phyloP scores from a whole-genome alignment of 1,284 basidiomycete species.

The Moniliophthora roreri region DNA sequence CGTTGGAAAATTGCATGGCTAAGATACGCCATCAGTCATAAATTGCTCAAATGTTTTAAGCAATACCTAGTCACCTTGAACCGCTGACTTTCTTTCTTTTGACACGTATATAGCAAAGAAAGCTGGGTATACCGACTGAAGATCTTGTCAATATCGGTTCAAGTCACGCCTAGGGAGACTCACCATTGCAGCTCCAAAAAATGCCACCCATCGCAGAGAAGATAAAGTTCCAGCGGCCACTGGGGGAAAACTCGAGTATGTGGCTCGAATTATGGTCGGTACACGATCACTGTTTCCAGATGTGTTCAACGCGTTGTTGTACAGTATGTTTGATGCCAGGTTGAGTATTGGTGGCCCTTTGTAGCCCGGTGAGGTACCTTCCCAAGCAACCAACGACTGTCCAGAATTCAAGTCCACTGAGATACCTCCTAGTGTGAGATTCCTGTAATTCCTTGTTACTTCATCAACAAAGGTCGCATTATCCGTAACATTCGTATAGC shows the following conservation, averaged over 20 bases:
- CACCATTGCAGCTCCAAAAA: slow-evolving; percentile 71
- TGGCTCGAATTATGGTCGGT: slow-evolving; percentile 53
- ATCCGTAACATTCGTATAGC: slow-evolving; percentile 39
- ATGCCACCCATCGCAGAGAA: slow-evolving; percentile 65
- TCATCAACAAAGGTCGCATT: slow-evolving; percentile 55
- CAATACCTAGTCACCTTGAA: slow-evolving; percentile 36
- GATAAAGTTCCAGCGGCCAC: slow-evolving; percentile 53
- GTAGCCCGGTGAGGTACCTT: slow-evolving; percentile 52
- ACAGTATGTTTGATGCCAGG: slow-evolving; percentile 64
- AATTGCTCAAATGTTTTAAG: not conserved
- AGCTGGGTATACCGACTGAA: slow-evolving; percentile 71
- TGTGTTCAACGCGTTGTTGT: slow-evolving; percentile 55
- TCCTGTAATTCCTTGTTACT: slow-evolving; percentile 46
- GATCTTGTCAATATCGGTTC: no score
- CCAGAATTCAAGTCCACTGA: slow-evolving; percentile 51
- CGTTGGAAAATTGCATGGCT: slow-evolving; percentile 80
- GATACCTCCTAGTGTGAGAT: slow-evolving; percentile 59
- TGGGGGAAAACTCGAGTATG: slow-evolving; percentile 55
- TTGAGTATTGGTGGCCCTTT: slow-evolving; percentile 64
- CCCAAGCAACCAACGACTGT: slow-evolving; percentile 60
- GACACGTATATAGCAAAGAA: slow-evolving; percentile 79
- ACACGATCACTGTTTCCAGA: slow-evolving; percentile 33
- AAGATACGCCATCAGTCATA: not conserved
- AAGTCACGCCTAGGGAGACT: slow-evolving; percentile 13
- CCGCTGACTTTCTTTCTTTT: slow-evolving; percentile 63